phyloP scores from a whole-genome alignment of 768 basidiomycete species.

The Tephrocybe rancida region DNA sequence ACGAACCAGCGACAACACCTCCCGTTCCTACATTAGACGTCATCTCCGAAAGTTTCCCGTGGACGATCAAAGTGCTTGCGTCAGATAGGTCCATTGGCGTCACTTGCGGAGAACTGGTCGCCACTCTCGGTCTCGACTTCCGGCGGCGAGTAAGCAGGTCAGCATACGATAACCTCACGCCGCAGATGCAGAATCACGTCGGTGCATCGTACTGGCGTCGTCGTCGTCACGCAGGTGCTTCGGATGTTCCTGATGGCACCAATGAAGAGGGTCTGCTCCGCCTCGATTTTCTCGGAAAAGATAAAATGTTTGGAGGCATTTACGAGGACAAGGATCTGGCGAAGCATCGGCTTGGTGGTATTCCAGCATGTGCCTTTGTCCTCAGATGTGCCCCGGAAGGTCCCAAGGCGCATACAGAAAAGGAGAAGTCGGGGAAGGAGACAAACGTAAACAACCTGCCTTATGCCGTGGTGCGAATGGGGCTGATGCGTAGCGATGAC shows the following conservation, averaged over 20 bases:
- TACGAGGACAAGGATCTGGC: constrained; percentile 46
- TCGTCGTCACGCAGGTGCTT: constrained; percentile 64
- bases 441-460: too few relatives aligned
- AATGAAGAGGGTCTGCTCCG: constrained; percentile 64
- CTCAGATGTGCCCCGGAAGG: constrained; percentile 58
- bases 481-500: constrained; percentile 31
- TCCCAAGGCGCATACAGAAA: constrained; percentile 47
- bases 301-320: constrained; percentile 69
- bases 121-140: constrained; percentile 52
- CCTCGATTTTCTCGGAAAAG: constrained; percentile 64
- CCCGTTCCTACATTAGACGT: constrained; percentile 54
- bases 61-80: constrained; percentile 54
- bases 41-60: constrained; percentile 55
- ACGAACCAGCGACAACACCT: constrained; percentile 66
- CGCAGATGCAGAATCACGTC: constrained; percentile 37
- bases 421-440: constrained; percentile 54
- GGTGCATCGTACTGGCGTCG: constrained; percentile 55
- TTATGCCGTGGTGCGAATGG: too few relatives aligned
- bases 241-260: constrained; percentile 68
- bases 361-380: constrained; percentile 57
- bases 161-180: constrained; percentile 50
- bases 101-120: constrained; percentile 68
- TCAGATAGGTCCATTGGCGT: constrained; percentile 48
- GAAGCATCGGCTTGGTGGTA: constrained; percentile 45
- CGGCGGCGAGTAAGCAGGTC: constrained; percentile 48